These are phyloP conservation scores for Gossypium rotundifolium DNA, from an alignment of 345 rosid species.

Conservation along the genomic window DNA sequence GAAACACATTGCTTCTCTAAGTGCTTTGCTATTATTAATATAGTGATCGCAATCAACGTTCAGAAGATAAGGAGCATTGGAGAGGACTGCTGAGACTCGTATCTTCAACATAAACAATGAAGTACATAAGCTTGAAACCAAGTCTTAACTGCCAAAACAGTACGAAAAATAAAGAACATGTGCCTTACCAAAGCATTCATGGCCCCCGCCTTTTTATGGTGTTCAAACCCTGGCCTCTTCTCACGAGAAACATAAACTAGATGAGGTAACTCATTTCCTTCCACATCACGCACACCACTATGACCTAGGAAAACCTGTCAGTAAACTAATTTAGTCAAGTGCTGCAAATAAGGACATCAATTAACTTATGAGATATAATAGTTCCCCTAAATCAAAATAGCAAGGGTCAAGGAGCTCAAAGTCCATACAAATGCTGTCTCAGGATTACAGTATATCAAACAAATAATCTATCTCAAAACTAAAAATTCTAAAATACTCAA, in stretches of 20 bases:
- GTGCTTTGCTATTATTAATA: constrained; percentile 90
- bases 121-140: neutral
- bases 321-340: constrained; percentile 8
- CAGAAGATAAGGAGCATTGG: constrained; percentile 88
- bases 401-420: neutral
- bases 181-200: constrained; percentile 81
- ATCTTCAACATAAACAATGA: constrained; percentile 33
- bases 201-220: constrained; percentile 98
- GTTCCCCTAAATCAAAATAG: neutral
- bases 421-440: neutral
- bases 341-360: neutral
- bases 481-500: neutral
- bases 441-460: neutral
- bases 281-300: constrained; percentile 64
- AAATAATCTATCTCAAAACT: neutral
- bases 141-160: neutral
- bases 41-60: constrained; percentile 96
- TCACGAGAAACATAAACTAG: constrained; percentile 98
- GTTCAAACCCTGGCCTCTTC: constrained; percentile 97
- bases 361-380: neutral
- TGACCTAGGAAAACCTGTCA: constrained; percentile 89
- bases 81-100: constrained; percentile 88
- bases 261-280: constrained; percentile 80
- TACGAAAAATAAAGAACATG: neutral
- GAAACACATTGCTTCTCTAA: constrained; percentile 98